Conservation (phyloP, 176 grass and related monocot species). For the Phragmites australis region DNA sequence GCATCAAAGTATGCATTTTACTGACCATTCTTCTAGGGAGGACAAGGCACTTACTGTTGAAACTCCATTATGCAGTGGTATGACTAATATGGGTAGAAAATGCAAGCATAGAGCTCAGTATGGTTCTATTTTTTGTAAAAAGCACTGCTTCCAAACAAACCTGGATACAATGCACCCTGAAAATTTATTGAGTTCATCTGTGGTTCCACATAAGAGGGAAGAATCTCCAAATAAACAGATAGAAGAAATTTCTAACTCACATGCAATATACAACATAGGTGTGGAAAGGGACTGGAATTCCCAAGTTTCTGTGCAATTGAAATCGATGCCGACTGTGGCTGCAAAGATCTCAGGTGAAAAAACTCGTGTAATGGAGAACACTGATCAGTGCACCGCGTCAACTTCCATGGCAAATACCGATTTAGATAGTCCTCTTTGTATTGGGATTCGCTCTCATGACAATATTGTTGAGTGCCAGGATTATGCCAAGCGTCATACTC, state of each 20-base stretch:
- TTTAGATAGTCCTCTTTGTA: conserved; percentile 53
- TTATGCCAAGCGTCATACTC: conserved; percentile 73
- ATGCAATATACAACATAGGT: conserved; percentile 18
- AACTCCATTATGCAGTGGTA: conserved; percentile 65
- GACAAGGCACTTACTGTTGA: conserved; percentile 54
- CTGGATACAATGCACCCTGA: conserved; percentile 46
- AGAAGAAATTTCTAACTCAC: conserved; percentile 43
- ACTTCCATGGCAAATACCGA: conserved; percentile 39
- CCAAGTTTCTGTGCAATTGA: conserved; percentile 40
- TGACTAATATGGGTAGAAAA: conserved; percentile 86
- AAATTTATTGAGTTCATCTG: conserved; percentile 46
- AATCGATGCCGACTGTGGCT: conserved; percentile 30
- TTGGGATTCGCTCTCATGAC: conserved; percentile 53
- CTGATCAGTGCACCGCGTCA: conserved; percentile 44
- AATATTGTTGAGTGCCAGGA: conserved; percentile 70
- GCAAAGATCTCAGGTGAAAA: conserved; percentile 56
- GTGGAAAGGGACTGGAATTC: conserved; percentile 29
- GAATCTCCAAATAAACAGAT: conserved; percentile 35
- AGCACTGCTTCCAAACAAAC: conserved; percentile 63
- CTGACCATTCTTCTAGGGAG: conserved; percentile 52
- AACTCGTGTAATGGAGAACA: conserved; percentile 44
- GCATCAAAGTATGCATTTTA: conserved; percentile 76
- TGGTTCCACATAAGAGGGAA: conserved; percentile 34
- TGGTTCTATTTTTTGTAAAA: conserved; percentile 92
- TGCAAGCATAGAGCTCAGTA: conserved; percentile 93